A percentile compares a stretch with the other conserved stretches of the same genome.
Conservation (phyloP, 2,329 filamentous ascomycete species). For the Ascochyta lentis region DNA sequence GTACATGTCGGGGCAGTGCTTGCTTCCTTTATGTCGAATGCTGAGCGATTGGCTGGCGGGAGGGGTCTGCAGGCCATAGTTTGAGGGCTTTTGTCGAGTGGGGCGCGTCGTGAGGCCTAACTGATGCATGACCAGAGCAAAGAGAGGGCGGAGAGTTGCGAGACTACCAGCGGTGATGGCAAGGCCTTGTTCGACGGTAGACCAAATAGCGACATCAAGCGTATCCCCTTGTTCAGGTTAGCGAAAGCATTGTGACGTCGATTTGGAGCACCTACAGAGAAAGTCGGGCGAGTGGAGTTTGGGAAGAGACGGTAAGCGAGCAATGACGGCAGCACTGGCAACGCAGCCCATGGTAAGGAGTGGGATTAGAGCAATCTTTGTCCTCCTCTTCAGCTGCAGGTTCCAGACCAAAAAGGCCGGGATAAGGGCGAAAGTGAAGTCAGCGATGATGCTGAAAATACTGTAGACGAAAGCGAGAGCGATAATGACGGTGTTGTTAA, state of each 20-base stretch:
- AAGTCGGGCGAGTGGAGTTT: slow-evolving; percentile 42
- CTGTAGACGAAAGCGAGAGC: slow-evolving; percentile 56
- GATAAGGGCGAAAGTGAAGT: slow-evolving; percentile 58
- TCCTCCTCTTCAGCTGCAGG: slow-evolving; percentile 57
- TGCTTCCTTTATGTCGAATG: slow-evolving; percentile 24
- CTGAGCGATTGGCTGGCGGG: slow-evolving; percentile 16
- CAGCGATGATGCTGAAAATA: slow-evolving; percentile 54
- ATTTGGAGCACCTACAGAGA: slow-evolving; percentile 31
- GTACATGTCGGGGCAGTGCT: slow-evolving; percentile 31
- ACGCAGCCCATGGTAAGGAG: slow-evolving; percentile 60
- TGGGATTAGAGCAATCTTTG: slow-evolving; percentile 57
- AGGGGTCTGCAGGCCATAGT: slow-evolving; percentile 29
- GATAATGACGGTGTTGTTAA: slow-evolving; percentile 50
- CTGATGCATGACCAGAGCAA: slow-evolving; percentile 32
- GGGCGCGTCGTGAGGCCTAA: slow-evolving; percentile 35
- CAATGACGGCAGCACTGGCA: slow-evolving; percentile 45
- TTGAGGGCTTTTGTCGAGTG: slow-evolving; percentile 28
- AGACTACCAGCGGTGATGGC: slow-evolving; percentile 47
- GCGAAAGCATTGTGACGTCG: not conserved
- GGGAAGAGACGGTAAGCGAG: slow-evolving; percentile 37
- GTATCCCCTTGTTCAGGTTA: slow-evolving; percentile 35
- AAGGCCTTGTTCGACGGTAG: slow-evolving; percentile 45
- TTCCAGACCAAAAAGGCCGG: slow-evolving; percentile 60
- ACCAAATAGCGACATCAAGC: slow-evolving; percentile 48
- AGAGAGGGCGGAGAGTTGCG: slow-evolving; percentile 45